These are phyloP conservation scores for Tylopilus sp. DNA, from an alignment of 1,284 basidiomycete genomes.

Conservation along the genomic window DNA sequence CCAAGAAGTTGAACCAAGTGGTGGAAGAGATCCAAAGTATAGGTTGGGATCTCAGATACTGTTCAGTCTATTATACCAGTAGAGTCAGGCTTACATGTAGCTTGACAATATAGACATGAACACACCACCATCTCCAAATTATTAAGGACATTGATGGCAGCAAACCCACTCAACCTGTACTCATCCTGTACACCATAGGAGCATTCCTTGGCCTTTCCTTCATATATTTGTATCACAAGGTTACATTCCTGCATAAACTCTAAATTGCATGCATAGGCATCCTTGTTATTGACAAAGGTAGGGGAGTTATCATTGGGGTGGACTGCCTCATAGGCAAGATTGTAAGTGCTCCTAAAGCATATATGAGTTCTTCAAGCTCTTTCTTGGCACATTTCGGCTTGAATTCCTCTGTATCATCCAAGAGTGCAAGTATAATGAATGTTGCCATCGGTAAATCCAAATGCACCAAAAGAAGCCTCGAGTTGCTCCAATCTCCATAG, in stretches of 20 bases:
- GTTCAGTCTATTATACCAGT: background rate
- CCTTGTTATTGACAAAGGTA: slow-evolving; percentile 5
- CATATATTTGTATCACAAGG: background rate
- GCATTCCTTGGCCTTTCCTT: background rate
- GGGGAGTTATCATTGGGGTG: slow-evolving; percentile 1
- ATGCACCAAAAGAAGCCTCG: slow-evolving; percentile 9
- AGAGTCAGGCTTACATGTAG: background rate
- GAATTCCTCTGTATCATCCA: slow-evolving; percentile 5
- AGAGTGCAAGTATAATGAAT: slow-evolving; percentile 8
- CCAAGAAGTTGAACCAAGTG: slow-evolving; percentile 6
- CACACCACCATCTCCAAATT: background rate
- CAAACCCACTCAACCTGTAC: slow-evolving; percentile 5
- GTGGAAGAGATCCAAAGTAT: slow-evolving; percentile 11
- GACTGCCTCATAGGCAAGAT: slow-evolving; percentile 11
- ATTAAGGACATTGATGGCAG: background rate
- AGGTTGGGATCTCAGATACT: slow-evolving; percentile 1
- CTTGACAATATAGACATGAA: background rate
- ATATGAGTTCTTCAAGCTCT: slow-evolving; percentile 6
- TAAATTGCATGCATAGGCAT: slow-evolving; percentile 11
- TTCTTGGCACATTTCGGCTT: slow-evolving; percentile 12
- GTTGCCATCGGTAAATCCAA: background rate
- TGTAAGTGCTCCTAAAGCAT: slow-evolving; percentile 11
- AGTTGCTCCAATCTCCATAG: slow-evolving; percentile 11
- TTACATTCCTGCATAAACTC: background rate
- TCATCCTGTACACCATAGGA: slow-evolving; percentile 11